These are phyloP conservation scores for Wallacemonas sp. DNA, from an alignment of 208 protist genomes.

Conservation along the genomic window DNA sequence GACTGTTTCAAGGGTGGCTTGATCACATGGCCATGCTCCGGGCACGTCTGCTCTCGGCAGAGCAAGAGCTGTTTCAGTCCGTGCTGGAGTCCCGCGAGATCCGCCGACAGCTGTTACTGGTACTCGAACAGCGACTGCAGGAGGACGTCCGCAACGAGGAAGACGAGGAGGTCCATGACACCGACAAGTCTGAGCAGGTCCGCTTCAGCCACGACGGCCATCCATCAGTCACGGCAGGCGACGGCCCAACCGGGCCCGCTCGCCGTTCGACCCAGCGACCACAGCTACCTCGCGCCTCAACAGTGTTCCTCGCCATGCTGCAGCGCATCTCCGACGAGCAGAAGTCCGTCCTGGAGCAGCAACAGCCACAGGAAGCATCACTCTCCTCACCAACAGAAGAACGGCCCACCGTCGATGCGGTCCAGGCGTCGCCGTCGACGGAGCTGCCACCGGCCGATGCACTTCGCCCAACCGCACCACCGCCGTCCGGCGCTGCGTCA, in stretches of 20 bases:
- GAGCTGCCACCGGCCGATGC: slow-evolving; percentile 1
- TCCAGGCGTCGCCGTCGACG: background rate
- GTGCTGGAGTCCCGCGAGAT: slow-evolving; percentile 36
- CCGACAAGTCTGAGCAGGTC: slow-evolving; percentile 6
- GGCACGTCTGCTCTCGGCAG: slow-evolving; percentile 20
- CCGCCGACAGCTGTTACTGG: slow-evolving; percentile 36
- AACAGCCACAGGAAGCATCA: background rate
- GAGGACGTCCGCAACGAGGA: slow-evolving; percentile 16
- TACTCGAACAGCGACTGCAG: slow-evolving; percentile 38
- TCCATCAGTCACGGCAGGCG: background rate
- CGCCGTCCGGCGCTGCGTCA: background rate
- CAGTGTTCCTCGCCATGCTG: slow-evolving; percentile 42
- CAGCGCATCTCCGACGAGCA: slow-evolving; percentile 26
- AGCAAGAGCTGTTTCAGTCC: slow-evolving; percentile 32
- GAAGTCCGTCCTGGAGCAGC: slow-evolving; percentile 1
- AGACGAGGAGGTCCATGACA: slow-evolving; percentile 1
- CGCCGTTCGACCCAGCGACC: slow-evolving; percentile 16
- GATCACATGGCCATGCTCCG: slow-evolving; percentile 11
- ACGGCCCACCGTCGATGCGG: background rate
- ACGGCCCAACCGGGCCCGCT: slow-evolving; percentile 1
- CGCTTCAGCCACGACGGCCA: slow-evolving; percentile 8
- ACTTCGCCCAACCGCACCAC: slow-evolving; percentile 5
- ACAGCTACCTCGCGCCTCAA: slow-evolving; percentile 37
- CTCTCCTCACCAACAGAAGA: background rate
- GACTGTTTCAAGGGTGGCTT: slow-evolving; percentile 31